Percentiles rank a stretch among this genome's conserved stretches.
Conservation (phyloP, 768 basidiomycete genomes). For the Lactarius akahatsu region DNA sequence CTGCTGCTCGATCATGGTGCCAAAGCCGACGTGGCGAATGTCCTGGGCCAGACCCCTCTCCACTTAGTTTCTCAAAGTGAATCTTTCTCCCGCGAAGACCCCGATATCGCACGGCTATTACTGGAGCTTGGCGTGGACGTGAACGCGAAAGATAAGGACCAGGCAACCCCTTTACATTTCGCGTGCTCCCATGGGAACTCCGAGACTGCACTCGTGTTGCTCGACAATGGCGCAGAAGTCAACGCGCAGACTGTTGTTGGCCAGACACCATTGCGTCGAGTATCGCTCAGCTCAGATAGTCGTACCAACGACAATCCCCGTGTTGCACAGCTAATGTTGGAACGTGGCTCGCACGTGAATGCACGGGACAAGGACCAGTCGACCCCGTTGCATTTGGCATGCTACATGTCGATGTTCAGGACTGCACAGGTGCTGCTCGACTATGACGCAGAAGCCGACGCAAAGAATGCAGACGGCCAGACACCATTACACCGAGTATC, state of each 20-base stretch:
- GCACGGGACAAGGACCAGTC: too few relatives aligned
- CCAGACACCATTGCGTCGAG: not conserved
- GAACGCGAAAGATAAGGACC: not conserved
- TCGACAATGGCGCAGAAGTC: too few relatives aligned
- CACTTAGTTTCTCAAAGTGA: not conserved
- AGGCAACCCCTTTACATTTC: too few relatives aligned
- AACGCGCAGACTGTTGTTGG: too few relatives aligned
- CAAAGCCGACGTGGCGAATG: not conserved
- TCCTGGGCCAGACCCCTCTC: not conserved
- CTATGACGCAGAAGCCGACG: not conserved
- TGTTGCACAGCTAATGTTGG: too few relatives aligned
- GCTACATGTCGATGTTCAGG: not conserved
- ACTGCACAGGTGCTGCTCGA: not conserved
- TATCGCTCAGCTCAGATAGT: too few relatives aligned
- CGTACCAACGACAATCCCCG: too few relatives aligned
- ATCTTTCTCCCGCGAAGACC: fast-evolving
- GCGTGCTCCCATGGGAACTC: too few relatives aligned
- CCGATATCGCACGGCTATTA: not conserved
- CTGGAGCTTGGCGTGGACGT: not conserved
- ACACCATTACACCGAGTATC: not conserved
- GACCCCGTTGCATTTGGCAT: not conserved
- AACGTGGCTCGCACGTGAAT: too few relatives aligned
- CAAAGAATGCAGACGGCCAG: not conserved
- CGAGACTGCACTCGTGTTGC: too few relatives aligned
- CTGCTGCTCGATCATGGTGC: not conserved